These are phyloP conservation scores for Catunica adiposa DNA, from an alignment of 2,329 filamentous ascomycete genomes.

Conservation along the genomic window DNA sequence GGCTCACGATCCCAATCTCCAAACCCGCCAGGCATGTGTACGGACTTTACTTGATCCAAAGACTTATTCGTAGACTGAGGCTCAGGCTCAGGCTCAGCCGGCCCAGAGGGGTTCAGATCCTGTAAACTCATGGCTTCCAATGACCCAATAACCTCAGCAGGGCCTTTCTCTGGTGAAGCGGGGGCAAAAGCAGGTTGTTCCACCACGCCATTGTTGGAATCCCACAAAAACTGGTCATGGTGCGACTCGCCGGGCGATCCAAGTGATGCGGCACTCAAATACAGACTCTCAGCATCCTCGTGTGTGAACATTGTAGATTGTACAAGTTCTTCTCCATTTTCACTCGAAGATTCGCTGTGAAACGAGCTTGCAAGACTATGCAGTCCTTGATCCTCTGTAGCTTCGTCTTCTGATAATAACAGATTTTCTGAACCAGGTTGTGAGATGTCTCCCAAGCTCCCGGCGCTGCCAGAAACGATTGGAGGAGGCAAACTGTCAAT, in stretches of 20 bases:
- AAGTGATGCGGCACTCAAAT: slow-evolving; percentile 56
- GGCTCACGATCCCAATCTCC: slow-evolving; percentile 4
- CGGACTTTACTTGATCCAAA: slow-evolving; percentile 8
- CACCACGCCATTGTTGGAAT: not conserved
- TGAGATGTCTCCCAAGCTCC: not conserved
- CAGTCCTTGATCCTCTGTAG: not conserved
- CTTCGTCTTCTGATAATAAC: slow-evolving; percentile 4
- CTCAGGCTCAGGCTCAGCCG: not conserved
- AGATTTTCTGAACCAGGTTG: slow-evolving; percentile 5
- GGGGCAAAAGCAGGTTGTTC: not conserved
- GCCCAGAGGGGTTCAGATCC: not conserved
- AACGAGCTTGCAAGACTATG: slow-evolving; percentile 1
- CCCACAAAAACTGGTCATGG: not conserved
- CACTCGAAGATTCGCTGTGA: slow-evolving; percentile 13
- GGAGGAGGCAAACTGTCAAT: slow-evolving; percentile 7
- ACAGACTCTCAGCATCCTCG: slow-evolving; percentile 74
- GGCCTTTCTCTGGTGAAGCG: not conserved
- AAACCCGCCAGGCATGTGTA: slow-evolving; percentile 13
- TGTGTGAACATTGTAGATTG: slow-evolving; percentile 59
- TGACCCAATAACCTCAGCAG: not conserved
- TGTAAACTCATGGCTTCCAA: not conserved
- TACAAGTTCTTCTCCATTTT: slow-evolving; percentile 33
- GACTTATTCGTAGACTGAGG: not conserved
- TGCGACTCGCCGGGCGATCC: slow-evolving; percentile 18
- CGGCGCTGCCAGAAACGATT: not conserved